Conservation (phyloP, 805 yeast genomes). For the Candida cerambycidarum region DNA sequence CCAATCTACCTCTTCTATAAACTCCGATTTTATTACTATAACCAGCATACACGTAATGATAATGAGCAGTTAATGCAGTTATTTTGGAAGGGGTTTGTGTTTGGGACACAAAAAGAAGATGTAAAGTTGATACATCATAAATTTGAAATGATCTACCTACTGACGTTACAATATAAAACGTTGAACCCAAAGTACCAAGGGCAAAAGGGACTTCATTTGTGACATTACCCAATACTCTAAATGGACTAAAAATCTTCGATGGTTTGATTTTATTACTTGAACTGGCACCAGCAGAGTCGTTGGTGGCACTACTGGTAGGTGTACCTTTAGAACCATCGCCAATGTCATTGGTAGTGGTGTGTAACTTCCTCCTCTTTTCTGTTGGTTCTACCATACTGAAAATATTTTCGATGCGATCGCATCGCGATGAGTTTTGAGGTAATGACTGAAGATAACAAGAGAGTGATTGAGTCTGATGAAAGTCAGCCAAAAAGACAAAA, state of each 20-base stretch:
- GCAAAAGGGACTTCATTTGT: constrained; percentile 84
- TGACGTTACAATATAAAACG: constrained; percentile 83
- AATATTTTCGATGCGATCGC: constrained; percentile 4
- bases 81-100: constrained; percentile 71
- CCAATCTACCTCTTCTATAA: constrained; percentile 77
- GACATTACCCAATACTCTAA: constrained; percentile 85
- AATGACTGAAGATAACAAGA: constrained; percentile 5
- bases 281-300: neutral
- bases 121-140: constrained; percentile 85
- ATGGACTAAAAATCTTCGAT: constrained; percentile 71
- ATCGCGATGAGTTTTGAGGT: constrained; percentile 7
- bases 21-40: constrained; percentile 72
- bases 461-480: constrained; percentile 10
- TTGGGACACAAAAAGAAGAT: constrained; percentile 81
- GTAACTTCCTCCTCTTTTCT: constrained; percentile 36
- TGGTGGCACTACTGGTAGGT: neutral
- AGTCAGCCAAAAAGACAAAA: constrained; percentile 13
- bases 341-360: neutral
- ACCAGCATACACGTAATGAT: constrained; percentile 80
- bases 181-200: constrained; percentile 81
- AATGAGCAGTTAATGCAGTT: constrained; percentile 71
- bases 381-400: constrained; percentile 22
- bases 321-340: neutral
- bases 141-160: constrained; percentile 91
- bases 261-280: constrained; percentile 9